Conservation (phyloP, 1,284 basidiomycete species). For the Cystobasidium slooffiae region DNA sequence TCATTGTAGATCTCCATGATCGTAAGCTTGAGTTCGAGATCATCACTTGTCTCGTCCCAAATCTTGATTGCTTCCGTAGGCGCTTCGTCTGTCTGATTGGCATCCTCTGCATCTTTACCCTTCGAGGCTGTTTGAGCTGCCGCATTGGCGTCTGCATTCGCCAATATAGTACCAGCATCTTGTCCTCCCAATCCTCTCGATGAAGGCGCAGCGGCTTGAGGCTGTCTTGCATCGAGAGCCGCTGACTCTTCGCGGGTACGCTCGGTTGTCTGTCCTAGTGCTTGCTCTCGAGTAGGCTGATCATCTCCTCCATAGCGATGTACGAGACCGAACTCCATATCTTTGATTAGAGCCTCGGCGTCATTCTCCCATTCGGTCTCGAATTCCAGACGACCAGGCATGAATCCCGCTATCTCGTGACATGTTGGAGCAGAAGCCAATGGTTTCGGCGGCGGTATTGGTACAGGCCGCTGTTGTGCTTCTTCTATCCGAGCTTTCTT, state of each 20-base stretch:
- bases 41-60: conserved; percentile 75
- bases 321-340: conserved; percentile 91
- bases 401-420: conserved; percentile 90
- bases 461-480: conserved; percentile 59
- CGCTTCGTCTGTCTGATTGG: conserved; percentile 60
- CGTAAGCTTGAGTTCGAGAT: conserved; percentile 86
- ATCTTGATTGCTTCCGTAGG: conserved; percentile 59
- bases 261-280: conserved; percentile 51
- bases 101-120: conserved; percentile 61
- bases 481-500: conserved; percentile 82
- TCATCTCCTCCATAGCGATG: conserved; percentile 82
- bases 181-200: conserved; percentile 57
- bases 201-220: conserved; percentile 35
- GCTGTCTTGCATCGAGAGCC: conserved; percentile 51
- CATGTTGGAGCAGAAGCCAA: conserved; percentile 92
- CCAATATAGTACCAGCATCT: conserved; percentile 57
- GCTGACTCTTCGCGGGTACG: conserved; percentile 43
- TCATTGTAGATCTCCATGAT: conserved; percentile 91
- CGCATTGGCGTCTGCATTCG: conserved; percentile 21
- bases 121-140: conserved; percentile 57
- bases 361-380: conserved; percentile 92
- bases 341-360: conserved; percentile 92
- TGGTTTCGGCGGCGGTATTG: conserved; percentile 62
- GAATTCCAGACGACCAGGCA: conserved; percentile 95
- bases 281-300: conserved; percentile 65